Evolutionary conservation across 1,284 basidiomycete genomes (phyloP), one percentile per base, ranked within the genome.

Genomic region (Puccinia brachypodii): DNA sequence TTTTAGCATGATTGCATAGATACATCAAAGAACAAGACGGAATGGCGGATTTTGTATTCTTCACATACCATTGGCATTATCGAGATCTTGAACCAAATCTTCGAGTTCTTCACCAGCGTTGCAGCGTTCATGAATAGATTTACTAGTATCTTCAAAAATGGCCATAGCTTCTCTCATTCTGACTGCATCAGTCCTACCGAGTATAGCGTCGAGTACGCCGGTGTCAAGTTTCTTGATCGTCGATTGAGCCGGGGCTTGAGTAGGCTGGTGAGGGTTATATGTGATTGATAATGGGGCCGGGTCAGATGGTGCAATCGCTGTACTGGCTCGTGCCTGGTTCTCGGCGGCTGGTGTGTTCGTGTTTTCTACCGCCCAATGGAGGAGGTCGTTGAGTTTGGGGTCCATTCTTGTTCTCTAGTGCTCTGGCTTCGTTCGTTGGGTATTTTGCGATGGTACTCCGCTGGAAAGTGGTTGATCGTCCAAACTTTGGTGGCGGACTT

Each of bases 331-430:
- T 36, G 69, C 1, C 28, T 64, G 58, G 7, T 76, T 47, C 25
- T 64, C 33, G 2, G 75, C 3, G 13, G 50, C 38, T 44, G 50
- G n/a, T 1, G 16, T 19, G 31, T 44, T 79, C 28, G 77, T 79
- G 40, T 79, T 69, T 62, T 79, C 77, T 58, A 72, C 68, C 14
- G 77, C 77, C 77, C 77, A 79, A 40, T 79, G 77, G 11, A 79
- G 77, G 6, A 79, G 42, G 31, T 79, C 56, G 56, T 79, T 79
- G 28, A 79, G 53, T 72, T 79, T 69, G 4, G 77, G 44, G 38
- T 76, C 74, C 72, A 74, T 74, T n/a, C n/a, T n/a, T n/a, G n/a
- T n/a, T n/a, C n/a, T n/a, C n/a, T n/a, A n/a, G n/a, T n/a, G n/a
- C n/a, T n/a, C n/a, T n/a, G n/a, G n/a, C n/a, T n/a, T n/a, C n/a